Evolutionary conservation across 768 basidiomycete genomes (phyloP).

Genomic region (Mrakia blollopis): DNA sequence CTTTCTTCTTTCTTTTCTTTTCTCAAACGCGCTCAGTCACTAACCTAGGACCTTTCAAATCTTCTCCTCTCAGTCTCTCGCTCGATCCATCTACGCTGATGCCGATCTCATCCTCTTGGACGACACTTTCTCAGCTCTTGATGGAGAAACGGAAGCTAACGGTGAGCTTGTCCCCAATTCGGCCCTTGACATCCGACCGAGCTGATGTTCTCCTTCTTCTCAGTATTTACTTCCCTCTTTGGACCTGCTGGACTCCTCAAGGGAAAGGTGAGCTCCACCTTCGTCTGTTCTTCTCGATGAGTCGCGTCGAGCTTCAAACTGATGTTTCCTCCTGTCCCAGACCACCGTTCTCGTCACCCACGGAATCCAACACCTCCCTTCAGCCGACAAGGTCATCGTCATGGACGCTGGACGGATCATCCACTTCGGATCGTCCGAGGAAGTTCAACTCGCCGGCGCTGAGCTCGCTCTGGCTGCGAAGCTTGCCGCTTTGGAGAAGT

Average conservation of each 20-base stretch:
- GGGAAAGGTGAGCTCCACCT: not conserved
- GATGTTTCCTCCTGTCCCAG: not conserved
- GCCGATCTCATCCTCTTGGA: conserved; percentile 35
- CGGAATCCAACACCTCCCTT: conserved; percentile 34
- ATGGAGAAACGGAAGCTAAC: conserved; percentile 35
- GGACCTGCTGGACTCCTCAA: conserved; percentile 32
- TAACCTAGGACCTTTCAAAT: too few relatives aligned
- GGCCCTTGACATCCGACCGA: not conserved
- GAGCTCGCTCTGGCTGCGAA: not conserved
- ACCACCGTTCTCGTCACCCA: conserved; percentile 36
- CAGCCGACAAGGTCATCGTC: conserved; percentile 33
- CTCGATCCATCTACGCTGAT: conserved; percentile 36
- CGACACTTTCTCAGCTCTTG: conserved; percentile 37
- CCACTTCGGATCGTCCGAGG: conserved; percentile 33
- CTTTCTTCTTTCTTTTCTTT: not conserved
- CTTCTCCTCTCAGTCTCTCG: conserved; percentile 22
- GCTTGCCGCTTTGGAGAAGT: not conserved
- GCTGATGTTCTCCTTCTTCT: not conserved
- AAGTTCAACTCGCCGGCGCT: conserved; percentile 13
- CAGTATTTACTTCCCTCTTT: conserved; percentile 35
- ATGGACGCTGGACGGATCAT: conserved; percentile 28
- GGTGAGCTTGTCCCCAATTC: not conserved
- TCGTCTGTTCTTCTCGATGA: too few relatives aligned
- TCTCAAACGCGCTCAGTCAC: too few relatives aligned
- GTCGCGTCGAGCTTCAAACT: too few relatives aligned